phyloP scores from a whole-genome alignment of 1,139 yeast genomes.

The Groenewaldozyma auringiensis region DNA sequence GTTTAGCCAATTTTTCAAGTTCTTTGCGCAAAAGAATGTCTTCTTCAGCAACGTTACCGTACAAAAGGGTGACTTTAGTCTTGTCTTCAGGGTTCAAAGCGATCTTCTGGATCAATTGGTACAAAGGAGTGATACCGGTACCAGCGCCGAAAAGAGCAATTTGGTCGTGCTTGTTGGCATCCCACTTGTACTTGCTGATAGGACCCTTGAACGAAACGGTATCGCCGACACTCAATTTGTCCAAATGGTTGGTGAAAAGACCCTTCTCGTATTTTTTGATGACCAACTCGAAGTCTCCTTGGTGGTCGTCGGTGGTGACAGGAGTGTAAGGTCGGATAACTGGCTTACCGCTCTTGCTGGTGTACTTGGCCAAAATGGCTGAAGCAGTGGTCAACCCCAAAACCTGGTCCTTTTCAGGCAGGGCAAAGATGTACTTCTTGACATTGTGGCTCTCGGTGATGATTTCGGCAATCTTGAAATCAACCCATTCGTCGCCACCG shows the following conservation, averaged over 20 bases:
- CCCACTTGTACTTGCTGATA: constrained; percentile 85
- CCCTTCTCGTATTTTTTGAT: constrained; percentile 81
- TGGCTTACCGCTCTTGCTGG: constrained; percentile 72
- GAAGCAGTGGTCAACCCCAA: constrained; percentile 82
- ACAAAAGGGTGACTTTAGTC: constrained; percentile 59
- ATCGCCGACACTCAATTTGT: constrained; percentile 66
- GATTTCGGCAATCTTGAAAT: constrained; percentile 57
- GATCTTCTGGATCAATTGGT: constrained; percentile 77
- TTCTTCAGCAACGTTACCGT: constrained; percentile 58
- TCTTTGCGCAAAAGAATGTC: constrained; percentile 43
- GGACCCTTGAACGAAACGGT: constrained; percentile 93
- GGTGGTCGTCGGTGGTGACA: constrained; percentile 55
- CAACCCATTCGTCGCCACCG: constrained; percentile 67
- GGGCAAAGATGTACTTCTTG: constrained; percentile 62
- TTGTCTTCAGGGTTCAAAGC: constrained; percentile 62
- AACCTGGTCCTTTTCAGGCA: constrained; percentile 58
- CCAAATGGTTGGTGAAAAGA: constrained; percentile 73
- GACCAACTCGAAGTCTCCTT: constrained; percentile 72
- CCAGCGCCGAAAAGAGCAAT: constrained; percentile 92
- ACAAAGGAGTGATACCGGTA: constrained; percentile 92
- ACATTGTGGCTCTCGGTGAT: constrained; percentile 44
- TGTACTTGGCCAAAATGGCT: constrained; percentile 65
- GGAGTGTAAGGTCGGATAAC: constrained; percentile 98
- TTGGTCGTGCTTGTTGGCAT: constrained; percentile 71
- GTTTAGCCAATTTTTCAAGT: constrained; percentile 48